phyloP scores from a whole-genome alignment of 2,329 filamentous ascomycete species.

The Pseudocercospora crystallina region DNA sequence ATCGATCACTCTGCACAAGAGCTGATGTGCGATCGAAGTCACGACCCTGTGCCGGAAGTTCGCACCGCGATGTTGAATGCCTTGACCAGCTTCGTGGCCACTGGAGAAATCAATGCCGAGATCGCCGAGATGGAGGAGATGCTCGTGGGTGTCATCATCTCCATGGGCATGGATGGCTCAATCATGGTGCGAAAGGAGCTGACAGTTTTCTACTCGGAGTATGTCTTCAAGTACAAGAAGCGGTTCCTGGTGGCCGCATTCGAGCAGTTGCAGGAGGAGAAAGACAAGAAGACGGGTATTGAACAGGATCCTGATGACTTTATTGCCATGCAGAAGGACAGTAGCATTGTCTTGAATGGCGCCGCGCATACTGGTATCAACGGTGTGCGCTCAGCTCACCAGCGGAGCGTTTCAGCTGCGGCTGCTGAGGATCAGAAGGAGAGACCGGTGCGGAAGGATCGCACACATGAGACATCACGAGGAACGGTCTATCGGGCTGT shows the following conservation, averaged over 20 bases:
- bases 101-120: constrained; percentile 47
- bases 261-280: constrained; percentile 82
- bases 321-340: constrained; percentile 17
- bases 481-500: constrained; percentile 91
- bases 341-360: constrained; percentile 6
- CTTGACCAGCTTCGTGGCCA: constrained; percentile 89
- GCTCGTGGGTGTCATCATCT: constrained; percentile 81
- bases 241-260: constrained; percentile 91
- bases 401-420: constrained; percentile 23
- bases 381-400: constrained; percentile 17
- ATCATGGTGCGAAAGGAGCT: constrained; percentile 92
- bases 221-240: constrained; percentile 84
- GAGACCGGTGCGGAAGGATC: constrained; percentile 23
- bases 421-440: constrained; percentile 6
- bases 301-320: constrained; percentile 23
- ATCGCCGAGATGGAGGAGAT: constrained; percentile 67
- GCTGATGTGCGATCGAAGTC: constrained; percentile 75
- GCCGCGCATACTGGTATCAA: constrained; percentile 6
- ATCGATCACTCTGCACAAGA: constrained; percentile 83
- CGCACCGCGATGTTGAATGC: constrained; percentile 90
- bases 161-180: constrained; percentile 92
- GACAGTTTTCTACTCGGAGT: constrained; percentile 88
- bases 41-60: constrained; percentile 88
- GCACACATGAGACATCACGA: constrained; percentile 60
- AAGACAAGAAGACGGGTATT: constrained; percentile 31